A percentile compares a stretch with the other conserved stretches of the same genome.
Conservation (phyloP, 106 monocot genomes). For the Apostasia shenzhenica region DNA sequence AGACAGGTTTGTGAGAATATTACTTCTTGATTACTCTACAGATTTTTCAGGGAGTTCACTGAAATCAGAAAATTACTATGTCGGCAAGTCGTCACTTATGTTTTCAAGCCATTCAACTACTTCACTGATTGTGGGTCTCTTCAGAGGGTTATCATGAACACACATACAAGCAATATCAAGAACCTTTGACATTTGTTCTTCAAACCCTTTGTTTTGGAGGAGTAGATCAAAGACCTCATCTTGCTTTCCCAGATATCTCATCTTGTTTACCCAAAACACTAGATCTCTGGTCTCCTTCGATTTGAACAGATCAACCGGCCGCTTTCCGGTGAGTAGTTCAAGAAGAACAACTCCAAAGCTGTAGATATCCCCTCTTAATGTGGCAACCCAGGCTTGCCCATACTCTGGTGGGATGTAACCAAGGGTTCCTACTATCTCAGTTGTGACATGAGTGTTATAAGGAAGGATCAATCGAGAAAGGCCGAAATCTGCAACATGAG, state of each 20-base stretch:
- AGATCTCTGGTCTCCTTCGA: constrained; percentile 60
- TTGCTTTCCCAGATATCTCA: constrained; percentile 32
- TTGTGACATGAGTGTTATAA: constrained; percentile 85
- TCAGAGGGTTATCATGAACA: constrained; percentile 74
- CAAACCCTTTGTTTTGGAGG: constrained; percentile 17
- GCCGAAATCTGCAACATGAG: constrained; percentile 85
- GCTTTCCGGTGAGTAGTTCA: constrained; percentile 69
- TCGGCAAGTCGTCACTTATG: background rate
- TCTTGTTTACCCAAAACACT: constrained; percentile 82
- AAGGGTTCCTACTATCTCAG: constrained; percentile 78
- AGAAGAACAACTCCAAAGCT: constrained; percentile 91
- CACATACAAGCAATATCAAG: constrained; percentile 61
- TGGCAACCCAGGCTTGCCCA: constrained; percentile 66
- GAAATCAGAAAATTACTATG: background rate
- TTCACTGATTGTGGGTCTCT: constrained; percentile 80
- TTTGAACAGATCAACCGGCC: constrained; percentile 75
- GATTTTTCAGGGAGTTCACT: too few species aligned
- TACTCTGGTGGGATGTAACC: constrained; percentile 96
- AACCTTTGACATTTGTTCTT: constrained; percentile 67
- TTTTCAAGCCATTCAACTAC: constrained; percentile 30
- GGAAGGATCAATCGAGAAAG: constrained; percentile 84
- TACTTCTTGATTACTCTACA: too few species aligned
- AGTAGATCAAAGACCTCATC: constrained; percentile 63
- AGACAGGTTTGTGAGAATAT: too few species aligned
- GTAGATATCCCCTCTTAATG: constrained; percentile 81